phyloP scores from a whole-genome alignment of 176 grass and related monocot species.

The Eragrostis curvula region DNA sequence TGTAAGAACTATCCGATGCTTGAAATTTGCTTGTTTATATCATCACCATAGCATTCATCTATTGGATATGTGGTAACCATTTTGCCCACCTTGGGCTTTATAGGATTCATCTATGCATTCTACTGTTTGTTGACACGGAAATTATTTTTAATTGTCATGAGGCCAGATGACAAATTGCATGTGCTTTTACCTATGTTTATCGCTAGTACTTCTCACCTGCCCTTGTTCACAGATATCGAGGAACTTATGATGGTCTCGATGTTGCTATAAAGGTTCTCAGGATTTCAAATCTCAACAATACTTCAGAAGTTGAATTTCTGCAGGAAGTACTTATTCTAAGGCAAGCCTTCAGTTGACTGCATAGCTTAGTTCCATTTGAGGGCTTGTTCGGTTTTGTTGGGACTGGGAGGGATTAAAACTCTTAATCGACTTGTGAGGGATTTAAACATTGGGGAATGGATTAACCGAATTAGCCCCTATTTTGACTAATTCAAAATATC shows the following conservation, averaged over 20 bases:
- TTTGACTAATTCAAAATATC: constrained; percentile 25
- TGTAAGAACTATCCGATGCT: constrained; percentile 63
- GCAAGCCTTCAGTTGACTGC: constrained; percentile 47
- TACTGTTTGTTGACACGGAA: constrained; percentile 18
- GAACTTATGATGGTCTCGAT: constrained; percentile 63
- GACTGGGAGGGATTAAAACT: too few species aligned
- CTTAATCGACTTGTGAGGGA: too few species aligned
- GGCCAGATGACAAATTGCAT: neutral
- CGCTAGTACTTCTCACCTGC: neutral
- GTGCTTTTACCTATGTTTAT: constrained; percentile 23
- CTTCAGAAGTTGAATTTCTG: constrained; percentile 70
- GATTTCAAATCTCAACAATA: constrained; percentile 52
- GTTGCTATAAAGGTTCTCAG: constrained; percentile 93
- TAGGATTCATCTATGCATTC: neutral
- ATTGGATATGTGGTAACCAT: neutral
- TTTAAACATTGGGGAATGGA: too few species aligned
- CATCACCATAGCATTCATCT: constrained; percentile 5
- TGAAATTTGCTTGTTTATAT: neutral
- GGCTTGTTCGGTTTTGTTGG: too few species aligned
- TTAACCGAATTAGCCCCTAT: too few species aligned
- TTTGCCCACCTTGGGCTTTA: neutral
- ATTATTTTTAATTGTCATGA: constrained; percentile 1
- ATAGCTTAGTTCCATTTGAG: constrained; percentile 15
- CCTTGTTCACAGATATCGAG: constrained; percentile 65
- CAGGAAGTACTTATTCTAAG: constrained; percentile 95